phyloP scores from a whole-genome alignment of 305 asterid genomes.

The Fraxinus latifolia region DNA sequence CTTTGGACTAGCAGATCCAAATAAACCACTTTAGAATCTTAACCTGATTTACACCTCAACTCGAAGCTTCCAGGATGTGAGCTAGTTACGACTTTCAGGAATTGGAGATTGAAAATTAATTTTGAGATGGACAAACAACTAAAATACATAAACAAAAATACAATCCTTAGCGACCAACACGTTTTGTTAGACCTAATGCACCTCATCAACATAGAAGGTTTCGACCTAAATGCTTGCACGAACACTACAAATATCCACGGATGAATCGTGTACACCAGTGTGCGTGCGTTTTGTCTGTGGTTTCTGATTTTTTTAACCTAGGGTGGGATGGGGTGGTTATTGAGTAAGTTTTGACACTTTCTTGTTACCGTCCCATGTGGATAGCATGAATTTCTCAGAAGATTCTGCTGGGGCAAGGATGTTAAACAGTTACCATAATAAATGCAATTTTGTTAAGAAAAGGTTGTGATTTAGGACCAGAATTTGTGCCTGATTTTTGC shows the following conservation, averaged over 20 bases:
- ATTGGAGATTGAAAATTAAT: not conserved
- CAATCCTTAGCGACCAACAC: not conserved
- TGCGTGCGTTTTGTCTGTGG: not conserved
- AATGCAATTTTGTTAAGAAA: constrained; percentile 35
- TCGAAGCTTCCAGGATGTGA: too few relatives aligned
- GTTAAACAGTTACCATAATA: constrained; percentile 53
- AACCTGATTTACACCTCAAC: too few relatives aligned
- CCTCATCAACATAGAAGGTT: not conserved
- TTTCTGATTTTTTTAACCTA: not conserved
- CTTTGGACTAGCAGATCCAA: too few relatives aligned
- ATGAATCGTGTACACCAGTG: not conserved
- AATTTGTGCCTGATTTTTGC: constrained; percentile 56
- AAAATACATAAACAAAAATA: not conserved
- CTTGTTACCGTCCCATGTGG: constrained; percentile 44
- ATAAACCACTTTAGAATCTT: too few relatives aligned
- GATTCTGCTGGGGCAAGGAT: constrained; percentile 53
- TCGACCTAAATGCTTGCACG: not conserved
- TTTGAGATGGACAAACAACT: not conserved
- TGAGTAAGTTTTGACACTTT: constrained; percentile 25
- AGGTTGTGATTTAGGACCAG: constrained; percentile 31
- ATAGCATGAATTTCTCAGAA: constrained; percentile 38
- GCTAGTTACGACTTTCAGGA: not conserved
- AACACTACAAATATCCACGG: not conserved
- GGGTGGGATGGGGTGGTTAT: not conserved
- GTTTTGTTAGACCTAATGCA: not conserved